Base-by-base conservation (phyloP, 306 rosid species). In the Mucuna pruriens region DNA sequence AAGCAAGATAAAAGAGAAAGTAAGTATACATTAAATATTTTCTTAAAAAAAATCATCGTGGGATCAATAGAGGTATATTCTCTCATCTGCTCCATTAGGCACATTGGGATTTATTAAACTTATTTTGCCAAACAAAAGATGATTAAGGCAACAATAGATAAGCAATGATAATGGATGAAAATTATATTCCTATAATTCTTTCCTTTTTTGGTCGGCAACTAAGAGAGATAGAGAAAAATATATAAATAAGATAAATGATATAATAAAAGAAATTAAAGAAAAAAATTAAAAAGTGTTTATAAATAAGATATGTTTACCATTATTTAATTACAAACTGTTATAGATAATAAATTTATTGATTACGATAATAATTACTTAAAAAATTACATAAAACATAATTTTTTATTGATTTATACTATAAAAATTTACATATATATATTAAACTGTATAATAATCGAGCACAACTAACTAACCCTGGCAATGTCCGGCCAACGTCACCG, bases 401-500 rank as follows among this genome's bases (percentile, higher is more conserved):
- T n/a, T n/a, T n/a, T n/a, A n/a, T n/a, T n/a, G n/a, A n/a, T n/a
- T n/a, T n/a, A n/a, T n/a, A n/a, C n/a, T n/a, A n/a, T n/a, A n/a
- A n/a, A n/a, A n/a, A n/a, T n/a, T n/a, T n/a, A n/a, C n/a, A n/a
- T n/a, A n/a, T n/a, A n/a, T n/a, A n/a, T n/a, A n/a, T n/a, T n/a
- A n/a, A n/a, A 19, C 13, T 52, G 1, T n/a, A 8, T 51, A 4
- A 17, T 2, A 75, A 77, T 45, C 78, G 61, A 75, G 23, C 75
- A 10, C 77, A 67, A 69, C 63, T 26, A 78, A 77, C 15, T 83
- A 36, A 67, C 40, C 13, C 6, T 16, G 65, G 55, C 64, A 17
- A 26, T 51, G 31, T 60, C 15, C 34, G 34, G 74, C 82, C 87
- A 80, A 81, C 81, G 75, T 86, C 86, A 76, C 36, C 26, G 5